Base-by-base conservation (phyloP, 2,329 filamentous ascomycete genomes). In the Alternaria rosae region DNA sequence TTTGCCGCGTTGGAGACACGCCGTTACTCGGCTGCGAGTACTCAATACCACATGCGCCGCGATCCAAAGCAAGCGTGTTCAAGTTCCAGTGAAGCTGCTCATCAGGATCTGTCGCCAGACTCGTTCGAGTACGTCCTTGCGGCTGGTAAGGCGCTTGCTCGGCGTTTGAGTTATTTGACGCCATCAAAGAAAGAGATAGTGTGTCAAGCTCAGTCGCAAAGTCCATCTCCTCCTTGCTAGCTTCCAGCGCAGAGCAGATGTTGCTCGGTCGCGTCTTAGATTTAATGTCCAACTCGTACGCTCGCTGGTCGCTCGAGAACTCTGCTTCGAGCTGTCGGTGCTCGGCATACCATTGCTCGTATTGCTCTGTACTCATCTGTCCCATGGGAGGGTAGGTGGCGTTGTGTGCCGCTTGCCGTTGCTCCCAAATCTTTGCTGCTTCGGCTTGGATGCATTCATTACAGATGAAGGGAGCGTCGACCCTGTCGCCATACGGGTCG, bases 41-140 rank as follows among this genome's bases (percentile, higher is more conserved):
- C 52, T 78, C 75, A 4, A 76, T 68, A 3, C 76, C 72, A 57
- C 76, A 78, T 20, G 75, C 72, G 15, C 76, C 75, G 4, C 76
- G 73, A 38, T 74, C 73, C 21, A 78, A 59, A 32, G 70, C 63
- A 21, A 78, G 70, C 7, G 74, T 70, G 17, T 75, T 75, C 17
- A 78, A 67, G 35, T 70, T 64, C 76, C 76, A 79, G 51, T 78
- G 76, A 9, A 79, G 66, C 47, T 78, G 75, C 64, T 79, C 75
- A 10, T 76, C 75, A 2, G 73, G 63, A 55, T 79, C 76, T 25
- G 55, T 72, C 10, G 75, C 74, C 23, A 79, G 45, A 43, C 66
- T 76, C 11, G 65, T 59, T 13, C 75, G 69, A 15, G 59, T 57
- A 11, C 73, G 72, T 51, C 57, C 23, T 15, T 65, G 62, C 3